Base-by-base conservation (phyloP, 1,284 basidiomycete species). In the Meripilus lineatus region DNA sequence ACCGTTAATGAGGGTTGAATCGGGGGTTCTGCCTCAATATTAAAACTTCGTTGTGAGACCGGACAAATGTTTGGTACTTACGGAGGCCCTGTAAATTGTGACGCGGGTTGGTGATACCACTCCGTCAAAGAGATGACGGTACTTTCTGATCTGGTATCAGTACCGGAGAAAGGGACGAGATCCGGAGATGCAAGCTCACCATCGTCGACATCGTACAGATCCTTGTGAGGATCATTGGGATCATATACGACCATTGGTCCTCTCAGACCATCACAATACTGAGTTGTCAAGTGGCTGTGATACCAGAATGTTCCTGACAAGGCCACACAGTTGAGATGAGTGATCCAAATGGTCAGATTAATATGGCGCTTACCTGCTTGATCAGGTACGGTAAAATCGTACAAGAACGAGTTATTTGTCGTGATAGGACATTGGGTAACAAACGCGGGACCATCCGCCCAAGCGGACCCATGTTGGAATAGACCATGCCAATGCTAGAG, bases 341-440 rank as follows among this genome's bases (percentile, higher is more conserved):
- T 5, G 20, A 14, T 14, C 20, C 8, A 17, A 22, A 6, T 24
- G 38, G 22, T 14, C 20, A 18, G 17, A 35, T 21, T 15, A n/a
- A 5, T 13, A 13, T 17, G n/a, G n/a, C 10, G 30, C 32, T 56
- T 58, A 36, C 63, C 66, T 20, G 64, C 59, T 36, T 62, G 64
- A 20, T 53, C 52, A 20, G 56, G 55, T 10, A 56, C 54, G n/a
- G 33, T 50, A 45, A 67, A 58, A 25, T 61, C 50, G 42, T 67
- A 78, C n/a, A 68, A 64, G 62, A 74, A 78, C 6, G 61, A 62
- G 10, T 61, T 46, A 1, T 63, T 61, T 0, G 73, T 61, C 5
- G 67, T 62, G 45, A 79, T 75, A 2, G 73, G 72, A 50, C 77
- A 79, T 50, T 75, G 72, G 20, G 61, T 69, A 17, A 74, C 64